Evolutionary conservation across 1,139 yeast species (phyloP), one percentile per base, ranked within the genome.

Genomic region (Kluyveromyces marxianus): DNA sequence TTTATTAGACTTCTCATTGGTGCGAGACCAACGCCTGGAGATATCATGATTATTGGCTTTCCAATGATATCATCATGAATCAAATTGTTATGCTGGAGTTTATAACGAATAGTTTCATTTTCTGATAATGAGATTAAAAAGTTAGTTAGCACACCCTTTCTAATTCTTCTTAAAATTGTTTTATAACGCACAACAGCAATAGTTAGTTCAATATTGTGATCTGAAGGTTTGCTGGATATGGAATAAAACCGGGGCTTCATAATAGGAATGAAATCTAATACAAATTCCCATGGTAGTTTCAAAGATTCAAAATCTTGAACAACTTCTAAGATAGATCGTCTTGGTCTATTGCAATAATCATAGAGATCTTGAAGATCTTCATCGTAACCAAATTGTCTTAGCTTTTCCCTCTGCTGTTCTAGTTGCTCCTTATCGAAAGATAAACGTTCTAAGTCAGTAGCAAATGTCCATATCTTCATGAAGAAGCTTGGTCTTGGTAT

Each of bases 1-100:
- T 53, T 48, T 0, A 88, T 72, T 26, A 86, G 59, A 1, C 88
- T 75, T 57, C 85, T 76, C 75, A 89, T 79, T 1, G 97, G 97
- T 0, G 97, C 97, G 6, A 90, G 71, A 1, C 97, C 97, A 0
- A 96, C 90, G 5, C 97, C 97, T 0, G 97, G 94, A 0, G 92
- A 81, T 4, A 89, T 74, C 76, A 89, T 71, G 4, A 89, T 68
- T 31, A 84, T 66, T 0, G 95, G 95, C 1, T 68, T 69, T 4
- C 54, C 52, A 2, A 54, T 52, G 42, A 55, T 44, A 2, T 56
- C 53, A 4, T 58, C 62, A 8, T 41, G 37, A 7, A 58, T 46
- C 45, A 79, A 56, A 33, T 70, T 63, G 46, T 77, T 78, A 37
- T 69, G 68, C 46, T 79, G 79, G 3, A 87, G 53, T 6, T 81